A percentile compares a stretch with the other conserved stretches of the same genome.
Conservation (phyloP, 75 land plant genomes). For the Pinus albicaulis region DNA sequence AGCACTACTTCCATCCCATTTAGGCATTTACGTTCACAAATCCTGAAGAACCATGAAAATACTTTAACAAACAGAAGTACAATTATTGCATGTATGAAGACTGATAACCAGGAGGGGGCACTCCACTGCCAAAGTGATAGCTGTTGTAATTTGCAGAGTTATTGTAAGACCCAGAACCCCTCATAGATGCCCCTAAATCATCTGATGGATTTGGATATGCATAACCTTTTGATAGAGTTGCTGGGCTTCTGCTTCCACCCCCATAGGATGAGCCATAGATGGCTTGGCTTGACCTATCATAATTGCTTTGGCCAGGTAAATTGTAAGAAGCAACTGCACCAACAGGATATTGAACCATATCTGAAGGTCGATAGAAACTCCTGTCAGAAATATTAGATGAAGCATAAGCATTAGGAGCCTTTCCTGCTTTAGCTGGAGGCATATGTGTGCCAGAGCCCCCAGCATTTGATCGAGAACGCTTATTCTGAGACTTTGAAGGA, state of each 20-base stretch:
- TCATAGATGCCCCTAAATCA: conserved; percentile 34
- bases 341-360: conserved; percentile 35
- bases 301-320: conserved; percentile 12
- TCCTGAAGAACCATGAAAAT: not conserved
- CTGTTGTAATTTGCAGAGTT: conserved; percentile 23
- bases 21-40: not conserved
- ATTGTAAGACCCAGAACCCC: conserved; percentile 27
- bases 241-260: conserved; percentile 53
- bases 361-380: conserved; percentile 50
- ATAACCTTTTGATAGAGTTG: conserved; percentile 33
- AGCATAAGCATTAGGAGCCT: conserved; percentile 44
- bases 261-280: conserved; percentile 18
- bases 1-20: not conserved
- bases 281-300: conserved; percentile 28
- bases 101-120: not conserved
- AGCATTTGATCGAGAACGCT: conserved; percentile 57
- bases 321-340: conserved; percentile 21
- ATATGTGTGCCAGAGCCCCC: conserved; percentile 47
- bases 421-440: conserved; percentile 79
- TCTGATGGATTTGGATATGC: conserved; percentile 45
- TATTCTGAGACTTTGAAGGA: conserved; percentile 28
- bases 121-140: conserved; percentile 13
- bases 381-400: conserved; percentile 48
- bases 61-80: not conserved
- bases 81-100: not conserved